These are phyloP conservation scores for Climacium dendroides DNA, from an alignment of 225 moss, liverwort and hornwort species.

Conservation along the genomic window DNA sequence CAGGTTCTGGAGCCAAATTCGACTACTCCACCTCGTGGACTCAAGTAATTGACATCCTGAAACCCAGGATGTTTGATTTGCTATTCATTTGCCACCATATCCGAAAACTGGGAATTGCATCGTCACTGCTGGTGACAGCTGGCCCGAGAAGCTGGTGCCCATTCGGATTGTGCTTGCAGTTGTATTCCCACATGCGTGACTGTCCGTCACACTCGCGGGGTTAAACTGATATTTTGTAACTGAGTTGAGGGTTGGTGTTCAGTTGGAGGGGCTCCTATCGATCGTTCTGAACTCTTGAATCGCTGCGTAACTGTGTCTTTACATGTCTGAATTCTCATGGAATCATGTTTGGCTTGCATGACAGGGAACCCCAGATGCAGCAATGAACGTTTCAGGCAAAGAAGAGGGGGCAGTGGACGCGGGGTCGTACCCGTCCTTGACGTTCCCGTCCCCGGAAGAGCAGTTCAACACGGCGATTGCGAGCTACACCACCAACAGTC, in stretches of 20 bases:
- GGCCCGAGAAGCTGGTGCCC: background rate
- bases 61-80: background rate
- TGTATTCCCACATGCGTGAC: too few species aligned
- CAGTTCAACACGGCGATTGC: slow-evolving; percentile 26
- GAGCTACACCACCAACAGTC: slow-evolving; percentile 2
- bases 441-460: slow-evolving; percentile 30
- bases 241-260: background rate
- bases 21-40: slow-evolving; percentile 2
- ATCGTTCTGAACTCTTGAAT: too few species aligned
- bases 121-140: too few species aligned
- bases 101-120: too few species aligned
- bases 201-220: too few species aligned
- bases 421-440: background rate
- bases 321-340: background rate
- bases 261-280: background rate
- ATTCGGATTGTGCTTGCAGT: background rate
- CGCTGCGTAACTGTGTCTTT: too few species aligned
- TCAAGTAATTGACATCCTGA: background rate
- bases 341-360: background rate
- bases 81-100: background rate
- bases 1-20: background rate
- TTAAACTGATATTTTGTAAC: too few species aligned
- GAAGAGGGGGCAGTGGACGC: background rate
- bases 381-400: background rate
- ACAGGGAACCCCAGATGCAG: slow-evolving; percentile 13